Evolutionary conservation across 345 rosid species (phyloP), one percentile per base, ranked within the genome.

Genomic region (Acer yangbiense): DNA sequence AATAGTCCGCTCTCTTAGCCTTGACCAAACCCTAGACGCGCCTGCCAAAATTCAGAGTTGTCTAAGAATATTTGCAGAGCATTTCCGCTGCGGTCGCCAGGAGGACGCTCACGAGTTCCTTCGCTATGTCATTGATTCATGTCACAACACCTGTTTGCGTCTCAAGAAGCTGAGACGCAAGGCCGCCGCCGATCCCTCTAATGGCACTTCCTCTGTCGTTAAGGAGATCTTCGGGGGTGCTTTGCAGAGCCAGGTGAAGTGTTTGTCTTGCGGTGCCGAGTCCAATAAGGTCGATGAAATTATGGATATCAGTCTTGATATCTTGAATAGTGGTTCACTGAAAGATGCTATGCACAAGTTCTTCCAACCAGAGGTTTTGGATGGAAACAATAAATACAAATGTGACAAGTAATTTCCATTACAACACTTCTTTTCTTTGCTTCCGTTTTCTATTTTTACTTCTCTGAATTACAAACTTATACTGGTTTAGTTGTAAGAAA

Each of bases 101-200:
- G 98, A 97, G 81, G 99, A 97, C 76, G 98, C 99, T 2, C 98
- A 97, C 76, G 99, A 97, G 86, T 97, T 94, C 78, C 78, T 97
- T 72, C 93, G 98, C 0, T 94, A 91, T 76, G 96, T 97, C 23
- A 90, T 97, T 74, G 98, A 97, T 78, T 94, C 98, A 1, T 97
- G 99, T 85, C 98, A 97, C 78, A 93, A 94, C 77, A 89, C 97
- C 7, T 90, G 95, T 75, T 86, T 96, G 72, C 92, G 97, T 10
- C 90, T 94, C 18, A 91, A 87, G 90, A 96, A 94, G 89, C 77
- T 96, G 82, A 82, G 89, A 25, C 78, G 87, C 10, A 87, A 91
- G 67, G 91, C 85, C 17, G 50, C 57, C 27, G 80, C 58, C 18
- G 91, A 80, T 61, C 70, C 83, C 12, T 20, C 65, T 29, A 81